Percentiles rank a stretch among this genome's conserved stretches.
phyloP scores from a whole-genome alignment of 352 stramenopile species.

The Globisporangium cederbergense region DNA sequence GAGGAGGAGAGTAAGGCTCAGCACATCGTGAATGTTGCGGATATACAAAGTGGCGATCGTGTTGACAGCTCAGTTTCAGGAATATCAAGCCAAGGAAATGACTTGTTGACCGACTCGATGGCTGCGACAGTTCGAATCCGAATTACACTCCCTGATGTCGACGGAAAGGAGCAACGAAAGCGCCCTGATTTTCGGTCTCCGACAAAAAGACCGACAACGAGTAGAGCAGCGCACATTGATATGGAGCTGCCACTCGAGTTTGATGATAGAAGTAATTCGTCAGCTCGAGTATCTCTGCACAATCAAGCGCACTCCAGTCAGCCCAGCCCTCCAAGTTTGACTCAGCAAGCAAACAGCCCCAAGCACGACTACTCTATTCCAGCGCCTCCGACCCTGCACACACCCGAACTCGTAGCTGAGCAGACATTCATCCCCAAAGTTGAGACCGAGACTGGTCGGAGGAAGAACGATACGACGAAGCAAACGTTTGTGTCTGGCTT shows the following conservation, averaged over 20 bases:
- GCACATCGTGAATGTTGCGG: not conserved
- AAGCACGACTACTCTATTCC: not conserved
- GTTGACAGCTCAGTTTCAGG: not conserved
- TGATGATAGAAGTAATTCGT: not conserved
- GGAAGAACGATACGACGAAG: not conserved
- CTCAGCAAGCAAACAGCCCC: not conserved
- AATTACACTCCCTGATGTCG: slow-evolving; percentile 32
- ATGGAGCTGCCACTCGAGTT: not conserved
- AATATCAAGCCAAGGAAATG: not conserved
- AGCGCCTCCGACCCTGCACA: not conserved
- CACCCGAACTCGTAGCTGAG: slow-evolving; percentile 7
- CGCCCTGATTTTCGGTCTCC: slow-evolving; percentile 1
- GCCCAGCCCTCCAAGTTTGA: not conserved
- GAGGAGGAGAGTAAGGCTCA: slow-evolving; percentile 8
- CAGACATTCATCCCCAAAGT: slow-evolving; percentile 10
- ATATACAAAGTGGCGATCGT: not conserved
- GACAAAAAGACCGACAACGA: not conserved
- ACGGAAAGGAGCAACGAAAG: slow-evolving; percentile 12
- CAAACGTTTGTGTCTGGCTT: slow-evolving; percentile 26
- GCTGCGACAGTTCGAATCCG: slow-evolving; percentile 32
- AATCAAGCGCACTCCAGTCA: not conserved
- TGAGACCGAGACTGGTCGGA: not conserved
- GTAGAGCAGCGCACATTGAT: not conserved
- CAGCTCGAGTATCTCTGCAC: not conserved
- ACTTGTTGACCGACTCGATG: not conserved